Base-by-base conservation (phyloP, 2,329 filamentous ascomycete genomes). In the Penicillium thymicola region DNA sequence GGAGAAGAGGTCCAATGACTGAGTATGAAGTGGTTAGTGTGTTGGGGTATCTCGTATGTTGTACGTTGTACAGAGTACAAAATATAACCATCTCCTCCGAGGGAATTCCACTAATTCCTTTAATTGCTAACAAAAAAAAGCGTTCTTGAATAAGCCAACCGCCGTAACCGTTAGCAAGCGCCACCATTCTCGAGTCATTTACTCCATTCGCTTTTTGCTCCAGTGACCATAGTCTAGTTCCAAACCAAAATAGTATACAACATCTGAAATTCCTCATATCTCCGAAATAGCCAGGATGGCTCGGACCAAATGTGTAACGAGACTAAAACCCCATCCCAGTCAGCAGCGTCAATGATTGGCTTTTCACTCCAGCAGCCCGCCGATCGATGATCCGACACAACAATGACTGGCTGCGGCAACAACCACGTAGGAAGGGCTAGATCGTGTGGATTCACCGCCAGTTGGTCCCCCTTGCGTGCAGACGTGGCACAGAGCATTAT, bases 401-500 rank as follows among this genome's bases (percentile, higher is more conserved):
- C 51, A 61, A 64, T 62, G 64, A 66, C 61, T 66, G 64, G 64
- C 59, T 55, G 55, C 44, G 57, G 58, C 30, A 51, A 32, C 32
- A 55, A 65, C 64, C 64, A 66, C 64, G 64, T 66, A 66, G 41
- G 57, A 57, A 53, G 59, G 62, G 51, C 60, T 61, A 64, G 60
- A 60, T 65, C 58, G 62, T 61, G 55, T 61, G 59, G 62, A 64
- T 63, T 66, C 64, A 66, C 64, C 63, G 64, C 64, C 61, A 66
- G 59, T 66, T 66, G 52, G 40, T 53, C 54, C 56, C 62, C 62
- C 59, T 60, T 63, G 54, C 60, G 62, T 64, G 59, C 55, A 64
- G 60, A 60, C 61, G 58, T 64, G 57, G 61, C 61, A 65, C 56
- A 51, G 44, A 40, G 18, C n/a, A 44, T 51, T 34, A 44, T 51